phyloP scores from a whole-genome alignment of 1,139 yeast species.

The Pneumocystis oryctolagi region DNA sequence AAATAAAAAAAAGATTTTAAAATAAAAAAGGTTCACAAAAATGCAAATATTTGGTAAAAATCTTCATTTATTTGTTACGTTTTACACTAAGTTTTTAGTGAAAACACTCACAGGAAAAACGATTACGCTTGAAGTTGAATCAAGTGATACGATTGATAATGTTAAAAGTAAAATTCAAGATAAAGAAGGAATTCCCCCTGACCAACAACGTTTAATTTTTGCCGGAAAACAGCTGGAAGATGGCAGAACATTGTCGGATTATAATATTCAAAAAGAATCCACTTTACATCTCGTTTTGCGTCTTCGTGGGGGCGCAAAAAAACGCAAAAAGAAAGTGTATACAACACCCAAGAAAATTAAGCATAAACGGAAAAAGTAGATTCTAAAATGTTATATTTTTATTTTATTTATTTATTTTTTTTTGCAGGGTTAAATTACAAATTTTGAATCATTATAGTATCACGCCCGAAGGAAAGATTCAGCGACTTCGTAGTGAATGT shows the following conservation, averaged over 20 bases:
- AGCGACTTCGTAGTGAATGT: conserved; percentile 98
- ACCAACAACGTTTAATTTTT: conserved; percentile 97
- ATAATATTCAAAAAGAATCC: conserved; percentile 99
- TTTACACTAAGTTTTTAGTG: conserved; percentile 29
- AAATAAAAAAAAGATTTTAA: not conserved
- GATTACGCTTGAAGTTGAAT: conserved; percentile 75
- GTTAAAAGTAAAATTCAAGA: conserved; percentile 89
- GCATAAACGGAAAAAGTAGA: conserved; percentile 91
- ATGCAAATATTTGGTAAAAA: not conserved
- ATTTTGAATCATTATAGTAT: conserved; percentile 99
- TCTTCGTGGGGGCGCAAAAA: conserved; percentile 60
- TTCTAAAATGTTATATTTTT: not conserved
- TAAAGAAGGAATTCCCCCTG: conserved; percentile 98
- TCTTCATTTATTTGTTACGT: not conserved
- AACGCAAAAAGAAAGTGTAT: conserved; percentile 99
- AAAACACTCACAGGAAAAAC: conserved; percentile 78
- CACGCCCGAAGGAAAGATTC: conserved; percentile 95
- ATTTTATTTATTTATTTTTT: not conserved
- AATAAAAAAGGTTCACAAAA: not conserved
- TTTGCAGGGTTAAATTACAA: conserved; percentile 63
- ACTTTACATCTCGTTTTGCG: conserved; percentile 94
- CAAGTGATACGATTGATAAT: conserved; percentile 86
- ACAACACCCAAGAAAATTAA: conserved; percentile 99
- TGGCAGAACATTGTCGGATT: conserved; percentile 91
- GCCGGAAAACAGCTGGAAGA: conserved; percentile 99